Base-by-base conservation (phyloP, 2,329 filamentous ascomycete genomes). In the Xylariales sp. region DNA sequence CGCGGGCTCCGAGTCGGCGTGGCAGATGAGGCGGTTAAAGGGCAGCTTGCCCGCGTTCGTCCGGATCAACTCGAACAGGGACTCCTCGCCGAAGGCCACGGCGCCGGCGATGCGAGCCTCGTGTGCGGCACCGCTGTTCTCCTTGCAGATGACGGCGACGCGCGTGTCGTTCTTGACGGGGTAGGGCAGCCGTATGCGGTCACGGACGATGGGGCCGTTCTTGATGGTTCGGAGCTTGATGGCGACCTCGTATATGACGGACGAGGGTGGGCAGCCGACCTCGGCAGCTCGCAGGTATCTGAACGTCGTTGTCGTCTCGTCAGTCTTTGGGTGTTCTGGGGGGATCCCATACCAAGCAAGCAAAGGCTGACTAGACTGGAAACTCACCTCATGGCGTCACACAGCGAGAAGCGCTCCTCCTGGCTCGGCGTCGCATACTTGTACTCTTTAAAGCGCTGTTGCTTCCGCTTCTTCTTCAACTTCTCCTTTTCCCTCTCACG, bases 281-380 rank as follows among this genome's bases (percentile, higher is more conserved):
- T 99, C 96, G 76, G 91, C 90, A 55, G 96, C 95, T 76, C 93
- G 93, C 72, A 99, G 89, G 79, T 97, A 96, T 78, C 94, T 97
- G 73, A 34, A 66, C n/a, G 62, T 34, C 62, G 69, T 73, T 59
- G 71, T 9, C 3, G 32, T 68, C 64, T 64, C 60, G 61, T 34
- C 30, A 50, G 34, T 34, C 18, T 14, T 34, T 23, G 23, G 23
- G 2, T 23, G 23, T 23, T 23, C 23, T 23, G 23, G 23, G 43
- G 30, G 16, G 34, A 28, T 64, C 41, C 5, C 9, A 23, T 23
- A 23, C 1, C 34, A 12, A 39, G n/a, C 6, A 39, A 18, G 34
- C 32, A 32, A 32, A 30, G 54, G n/a, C 23, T 5, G 10, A n/a
- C 10, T 71, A 3, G 14, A 18, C 46, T 14, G 3, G n/a, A 14